A percentile compares a stretch with the other conserved stretches of the same genome.
phyloP scores from a whole-genome alignment of 2,329 filamentous ascomycete species.

The Beauveria scarabaeidicola region DNA sequence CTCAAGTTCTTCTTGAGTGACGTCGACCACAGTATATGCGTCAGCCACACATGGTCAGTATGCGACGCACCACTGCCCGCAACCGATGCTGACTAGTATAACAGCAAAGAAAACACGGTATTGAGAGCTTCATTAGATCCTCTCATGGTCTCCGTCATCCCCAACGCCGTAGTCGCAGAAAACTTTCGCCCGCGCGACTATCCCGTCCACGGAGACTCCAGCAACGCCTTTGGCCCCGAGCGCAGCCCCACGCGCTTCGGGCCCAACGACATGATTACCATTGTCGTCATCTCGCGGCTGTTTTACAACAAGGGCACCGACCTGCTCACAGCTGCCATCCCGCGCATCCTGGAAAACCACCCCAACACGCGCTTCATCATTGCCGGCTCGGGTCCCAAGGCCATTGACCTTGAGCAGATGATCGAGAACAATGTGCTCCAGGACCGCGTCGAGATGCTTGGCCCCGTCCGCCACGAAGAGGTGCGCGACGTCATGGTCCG shows the following conservation, averaged over 20 bases:
- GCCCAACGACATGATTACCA: constrained; percentile 82
- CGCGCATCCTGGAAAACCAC: constrained; percentile 79
- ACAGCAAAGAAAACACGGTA: constrained; percentile 94
- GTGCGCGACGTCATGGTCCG: constrained; percentile 96
- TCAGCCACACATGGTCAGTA: constrained; percentile 87
- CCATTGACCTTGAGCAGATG: constrained; percentile 97
- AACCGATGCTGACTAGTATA: constrained; percentile 14
- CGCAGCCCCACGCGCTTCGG: constrained; percentile 60
- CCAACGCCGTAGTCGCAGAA: constrained; percentile 93
- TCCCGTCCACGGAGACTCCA: constrained; percentile 26
- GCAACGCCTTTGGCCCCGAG: constrained; percentile 30
- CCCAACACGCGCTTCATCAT: constrained; percentile 96
- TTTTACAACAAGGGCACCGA: constrained; percentile 99
- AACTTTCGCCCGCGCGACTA: constrained; percentile 68
- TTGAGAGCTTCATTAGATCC: constrained; percentile 89
- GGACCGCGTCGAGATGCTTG: constrained; percentile 86
- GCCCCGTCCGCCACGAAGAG: constrained; percentile 88
- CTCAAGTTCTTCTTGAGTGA: constrained; percentile 94
- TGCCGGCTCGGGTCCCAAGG: constrained; percentile 89
- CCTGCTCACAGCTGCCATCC: constrained; percentile 90
- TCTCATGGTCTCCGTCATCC: constrained; percentile 94
- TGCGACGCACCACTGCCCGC: background rate
- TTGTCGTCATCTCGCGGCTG: constrained; percentile 91
- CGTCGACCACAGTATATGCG: constrained; percentile 96
- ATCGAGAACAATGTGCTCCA: constrained; percentile 90